Conservation (phyloP, 2,329 filamentous ascomycete genomes). For the Chaetomiaceae sp. region DNA sequence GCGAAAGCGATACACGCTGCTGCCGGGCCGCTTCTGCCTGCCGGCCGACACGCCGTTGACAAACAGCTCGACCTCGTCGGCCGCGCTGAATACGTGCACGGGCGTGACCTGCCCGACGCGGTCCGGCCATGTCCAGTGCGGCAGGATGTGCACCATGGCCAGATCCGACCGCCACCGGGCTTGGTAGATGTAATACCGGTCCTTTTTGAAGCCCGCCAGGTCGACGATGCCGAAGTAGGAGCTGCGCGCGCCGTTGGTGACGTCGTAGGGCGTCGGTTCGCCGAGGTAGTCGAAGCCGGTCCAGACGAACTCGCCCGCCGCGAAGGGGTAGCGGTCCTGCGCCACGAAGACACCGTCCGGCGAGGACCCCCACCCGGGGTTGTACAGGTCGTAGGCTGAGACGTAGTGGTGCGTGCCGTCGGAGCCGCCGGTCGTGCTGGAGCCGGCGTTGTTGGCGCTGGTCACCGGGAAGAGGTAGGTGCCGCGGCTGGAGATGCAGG, state of each 20-base stretch:
- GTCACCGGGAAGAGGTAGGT: slow-evolving; percentile 49
- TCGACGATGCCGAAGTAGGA: slow-evolving; percentile 52
- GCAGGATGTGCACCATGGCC: slow-evolving; percentile 45
- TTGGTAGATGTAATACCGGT: slow-evolving; percentile 51
- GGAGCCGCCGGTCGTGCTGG: slow-evolving; percentile 33
- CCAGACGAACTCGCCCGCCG: slow-evolving; percentile 41
- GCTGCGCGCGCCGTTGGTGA: background rate
- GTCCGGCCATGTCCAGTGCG: slow-evolving; percentile 51
- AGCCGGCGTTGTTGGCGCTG: slow-evolving; percentile 22
- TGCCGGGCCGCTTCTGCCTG: slow-evolving; percentile 28
- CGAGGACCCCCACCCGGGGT: slow-evolving; percentile 39
- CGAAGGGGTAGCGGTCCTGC: slow-evolving; percentile 43
- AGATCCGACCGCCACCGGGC: slow-evolving; percentile 45
- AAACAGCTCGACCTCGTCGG: slow-evolving; percentile 49
- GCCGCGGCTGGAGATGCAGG: slow-evolving; percentile 43
- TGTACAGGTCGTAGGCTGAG: slow-evolving; percentile 44
- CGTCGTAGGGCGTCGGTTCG: slow-evolving; percentile 40
- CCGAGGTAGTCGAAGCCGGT: slow-evolving; percentile 28
- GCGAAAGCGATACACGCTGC: slow-evolving; percentile 42
- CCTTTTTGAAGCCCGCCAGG: slow-evolving; percentile 51
- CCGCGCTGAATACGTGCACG: slow-evolving; percentile 48
- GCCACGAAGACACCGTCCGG: slow-evolving; percentile 47
- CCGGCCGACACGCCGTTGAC: slow-evolving; percentile 45
- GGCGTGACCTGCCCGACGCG: slow-evolving; percentile 43
- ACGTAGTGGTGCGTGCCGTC: slow-evolving; percentile 32